phyloP scores from a whole-genome alignment of 1,284 basidiomycete genomes.

The Amylostereum areolatum region DNA sequence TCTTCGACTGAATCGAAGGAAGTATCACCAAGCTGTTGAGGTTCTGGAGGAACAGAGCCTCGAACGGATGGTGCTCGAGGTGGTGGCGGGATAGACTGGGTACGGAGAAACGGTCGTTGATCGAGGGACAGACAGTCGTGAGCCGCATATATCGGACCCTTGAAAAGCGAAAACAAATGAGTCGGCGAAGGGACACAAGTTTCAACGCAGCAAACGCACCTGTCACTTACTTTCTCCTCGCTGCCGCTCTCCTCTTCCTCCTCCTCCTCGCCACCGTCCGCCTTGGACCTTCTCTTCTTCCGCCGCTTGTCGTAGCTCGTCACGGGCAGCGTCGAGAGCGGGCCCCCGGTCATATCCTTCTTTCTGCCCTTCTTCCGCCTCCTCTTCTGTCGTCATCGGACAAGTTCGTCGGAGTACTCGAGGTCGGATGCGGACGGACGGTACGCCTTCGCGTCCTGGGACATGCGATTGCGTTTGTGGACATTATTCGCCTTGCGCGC shows the following conservation, averaged over 20 bases:
- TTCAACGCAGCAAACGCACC: conserved; percentile 8
- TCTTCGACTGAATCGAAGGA: conserved; percentile 39
- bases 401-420: conserved; percentile 55
- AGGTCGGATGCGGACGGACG: conserved; percentile 55
- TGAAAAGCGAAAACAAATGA: background rate
- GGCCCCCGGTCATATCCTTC: conserved; percentile 48
- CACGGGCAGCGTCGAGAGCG: conserved; percentile 59
- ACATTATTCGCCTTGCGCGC: conserved; percentile 27
- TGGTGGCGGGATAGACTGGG: conserved; percentile 19
- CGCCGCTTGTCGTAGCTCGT: conserved; percentile 51
- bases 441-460: conserved; percentile 74
- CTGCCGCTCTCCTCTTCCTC: conserved; percentile 32
- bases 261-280: conserved; percentile 23
- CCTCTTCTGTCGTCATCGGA: conserved; percentile 48
- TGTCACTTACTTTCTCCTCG: conserved; percentile 36
- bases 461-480: conserved; percentile 55
- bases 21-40: conserved; percentile 25
- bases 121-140: conserved; percentile 26
- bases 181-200: background rate
- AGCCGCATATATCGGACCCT: conserved; percentile 17
- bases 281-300: conserved; percentile 33
- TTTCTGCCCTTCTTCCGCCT: conserved; percentile 42
- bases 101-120: conserved; percentile 9
- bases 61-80: conserved; percentile 25
- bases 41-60: conserved; percentile 18